These are phyloP conservation scores for Paramecium tetraurelia DNA, from an alignment of 73 alveolate species.

Conservation along the genomic window DNA sequence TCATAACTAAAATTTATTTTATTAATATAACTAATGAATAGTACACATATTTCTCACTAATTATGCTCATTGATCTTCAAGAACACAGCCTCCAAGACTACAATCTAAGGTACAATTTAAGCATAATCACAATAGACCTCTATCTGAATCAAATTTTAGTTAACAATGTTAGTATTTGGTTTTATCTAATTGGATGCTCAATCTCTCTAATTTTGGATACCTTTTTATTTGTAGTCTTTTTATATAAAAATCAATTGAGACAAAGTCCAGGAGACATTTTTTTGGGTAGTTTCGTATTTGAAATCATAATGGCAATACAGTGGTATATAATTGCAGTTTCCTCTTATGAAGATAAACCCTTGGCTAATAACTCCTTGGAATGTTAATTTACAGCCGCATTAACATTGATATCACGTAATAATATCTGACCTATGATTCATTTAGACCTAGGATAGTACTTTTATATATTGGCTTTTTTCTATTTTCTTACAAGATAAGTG, in stretches of 20 bases:
- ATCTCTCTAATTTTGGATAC: neutral
- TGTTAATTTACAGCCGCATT: neutral
- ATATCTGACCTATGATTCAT: neutral
- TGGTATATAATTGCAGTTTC: neutral
- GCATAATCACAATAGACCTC: neutral
- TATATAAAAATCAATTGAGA: neutral
- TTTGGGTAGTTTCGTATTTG: constrained; percentile 31
- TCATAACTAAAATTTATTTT: neutral
- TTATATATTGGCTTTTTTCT: neutral
- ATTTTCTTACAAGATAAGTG: neutral
- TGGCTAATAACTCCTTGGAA: neutral
- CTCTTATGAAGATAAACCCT: neutral
- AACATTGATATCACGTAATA: neutral
- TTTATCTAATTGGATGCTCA: constrained; percentile 25
- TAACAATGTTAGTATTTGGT: neutral
- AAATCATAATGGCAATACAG: neutral
- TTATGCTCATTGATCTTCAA: neutral
- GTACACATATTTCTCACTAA: neutral
- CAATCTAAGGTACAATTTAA: neutral
- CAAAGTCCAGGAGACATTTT: constrained; percentile 37
- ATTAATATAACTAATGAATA: neutral
- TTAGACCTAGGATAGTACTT: neutral
- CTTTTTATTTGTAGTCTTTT: neutral
- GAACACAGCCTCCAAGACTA: neutral
- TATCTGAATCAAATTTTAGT: neutral